Evolutionary conservation across 1,284 basidiomycete species (phyloP).

Genomic region (Puccinia horiana): DNA sequence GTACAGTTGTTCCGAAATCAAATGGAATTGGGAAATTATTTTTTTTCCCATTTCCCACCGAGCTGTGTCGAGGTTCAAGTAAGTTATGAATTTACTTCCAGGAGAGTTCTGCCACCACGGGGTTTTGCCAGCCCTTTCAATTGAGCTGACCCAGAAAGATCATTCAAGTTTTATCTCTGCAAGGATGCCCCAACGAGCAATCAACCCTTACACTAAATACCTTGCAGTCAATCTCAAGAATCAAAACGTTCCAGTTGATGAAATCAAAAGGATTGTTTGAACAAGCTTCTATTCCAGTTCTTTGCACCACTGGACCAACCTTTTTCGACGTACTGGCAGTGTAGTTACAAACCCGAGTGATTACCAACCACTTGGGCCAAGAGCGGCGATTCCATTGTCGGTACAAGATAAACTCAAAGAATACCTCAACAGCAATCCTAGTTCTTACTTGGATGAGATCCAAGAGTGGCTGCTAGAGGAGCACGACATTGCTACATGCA

Average conservation of each 20-base stretch:
- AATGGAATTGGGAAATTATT: too few species aligned
- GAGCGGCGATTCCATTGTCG: background rate
- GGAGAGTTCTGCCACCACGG: too few species aligned
- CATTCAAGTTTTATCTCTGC: too few species aligned
- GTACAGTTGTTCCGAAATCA: too few species aligned
- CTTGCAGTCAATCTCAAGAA: background rate
- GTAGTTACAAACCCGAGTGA: background rate
- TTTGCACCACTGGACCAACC: background rate
- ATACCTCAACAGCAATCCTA: background rate
- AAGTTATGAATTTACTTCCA: too few species aligned
- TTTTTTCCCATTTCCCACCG: too few species aligned
- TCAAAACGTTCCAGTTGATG: background rate
- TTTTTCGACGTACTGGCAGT: background rate
- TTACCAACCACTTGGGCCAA: background rate
- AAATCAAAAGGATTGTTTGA: background rate
- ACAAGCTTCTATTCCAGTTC: background rate
- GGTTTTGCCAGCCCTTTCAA: too few species aligned
- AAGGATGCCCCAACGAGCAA: background rate
- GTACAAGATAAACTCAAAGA: background rate
- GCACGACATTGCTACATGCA: background rate
- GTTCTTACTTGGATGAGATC: background rate
- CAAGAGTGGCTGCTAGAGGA: background rate
- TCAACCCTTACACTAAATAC: background rate
- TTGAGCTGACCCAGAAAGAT: too few species aligned
- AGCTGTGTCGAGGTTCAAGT: too few species aligned